A percentile compares a stretch with the other conserved stretches of the same genome.
Conservation (phyloP, 345 rosid genomes). For the Clausena lansium region DNA sequence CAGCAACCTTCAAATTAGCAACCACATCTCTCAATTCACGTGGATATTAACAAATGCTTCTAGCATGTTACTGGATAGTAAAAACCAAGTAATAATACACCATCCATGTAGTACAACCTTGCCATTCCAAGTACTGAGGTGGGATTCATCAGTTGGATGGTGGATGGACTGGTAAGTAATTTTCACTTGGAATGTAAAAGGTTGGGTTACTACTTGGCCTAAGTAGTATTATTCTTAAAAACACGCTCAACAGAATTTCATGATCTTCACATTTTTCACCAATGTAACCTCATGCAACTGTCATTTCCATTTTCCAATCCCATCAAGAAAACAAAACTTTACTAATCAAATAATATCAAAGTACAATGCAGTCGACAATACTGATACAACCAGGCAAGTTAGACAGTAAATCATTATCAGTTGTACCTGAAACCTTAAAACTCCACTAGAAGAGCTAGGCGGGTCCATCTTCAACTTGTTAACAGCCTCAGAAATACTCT, state of each 20-base stretch:
- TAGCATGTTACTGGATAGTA: no score
- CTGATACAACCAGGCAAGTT: background rate
- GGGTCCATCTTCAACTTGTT: conserved; percentile 61
- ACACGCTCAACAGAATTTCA: background rate
- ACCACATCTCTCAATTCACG: background rate
- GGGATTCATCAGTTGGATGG: background rate
- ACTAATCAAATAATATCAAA: background rate
- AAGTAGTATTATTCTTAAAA: background rate
- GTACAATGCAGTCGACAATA: background rate
- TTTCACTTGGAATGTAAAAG: background rate
- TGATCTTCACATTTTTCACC: background rate
- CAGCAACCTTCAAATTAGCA: conserved; percentile 59
- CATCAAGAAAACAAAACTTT: background rate
- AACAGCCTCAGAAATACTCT: conserved; percentile 54
- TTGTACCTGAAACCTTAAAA: conserved; percentile 72
- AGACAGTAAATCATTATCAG: background rate
- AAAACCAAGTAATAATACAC: no score
- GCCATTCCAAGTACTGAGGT: no score
- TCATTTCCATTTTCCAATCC: background rate
- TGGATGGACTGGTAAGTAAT: background rate
- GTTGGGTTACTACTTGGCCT: no score
- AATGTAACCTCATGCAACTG: background rate
- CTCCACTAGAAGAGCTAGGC: conserved; percentile 50
- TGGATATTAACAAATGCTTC: background rate
- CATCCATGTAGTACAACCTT: no score